phyloP scores from a whole-genome alignment of 1,139 yeast genomes.

The Candida anutae region DNA sequence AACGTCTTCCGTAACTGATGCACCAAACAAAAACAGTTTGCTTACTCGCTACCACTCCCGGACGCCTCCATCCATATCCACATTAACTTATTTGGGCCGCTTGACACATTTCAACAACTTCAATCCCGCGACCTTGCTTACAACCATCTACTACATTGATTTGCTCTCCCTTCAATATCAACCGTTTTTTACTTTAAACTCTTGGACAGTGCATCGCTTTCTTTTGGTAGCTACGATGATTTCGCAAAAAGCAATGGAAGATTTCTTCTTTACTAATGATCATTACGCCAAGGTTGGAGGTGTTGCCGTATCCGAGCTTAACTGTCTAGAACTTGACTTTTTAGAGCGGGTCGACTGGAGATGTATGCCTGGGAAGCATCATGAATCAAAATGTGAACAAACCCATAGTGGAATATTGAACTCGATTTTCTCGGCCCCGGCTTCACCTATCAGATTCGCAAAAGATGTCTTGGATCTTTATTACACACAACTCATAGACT shows the following conservation, averaged over 20 bases:
- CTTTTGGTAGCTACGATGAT: slow-evolving; percentile 85
- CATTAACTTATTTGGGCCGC: slow-evolving; percentile 68
- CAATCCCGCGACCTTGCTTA: slow-evolving; percentile 72
- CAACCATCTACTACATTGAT: slow-evolving; percentile 85
- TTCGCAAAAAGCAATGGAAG: slow-evolving; percentile 89
- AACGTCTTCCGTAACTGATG: slow-evolving; percentile 2
- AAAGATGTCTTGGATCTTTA: slow-evolving; percentile 49
- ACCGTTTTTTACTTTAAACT: slow-evolving; percentile 74
- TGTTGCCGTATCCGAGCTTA: slow-evolving; percentile 75
- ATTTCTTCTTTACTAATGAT: slow-evolving; percentile 85
- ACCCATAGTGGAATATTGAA: too few species aligned
- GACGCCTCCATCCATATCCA: slow-evolving; percentile 83
- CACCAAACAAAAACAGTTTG: slow-evolving; percentile 16
- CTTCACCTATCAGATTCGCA: slow-evolving; percentile 20
- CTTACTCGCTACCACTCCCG: slow-evolving; percentile 90
- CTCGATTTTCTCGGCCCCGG: slow-evolving; percentile 1
- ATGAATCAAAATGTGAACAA: too few species aligned
- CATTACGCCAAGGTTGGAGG: slow-evolving; percentile 98
- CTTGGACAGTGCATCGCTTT: slow-evolving; percentile 90
- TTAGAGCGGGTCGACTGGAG: slow-evolving; percentile 71
- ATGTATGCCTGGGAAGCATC: slow-evolving; percentile 34
- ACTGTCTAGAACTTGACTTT: slow-evolving; percentile 83
- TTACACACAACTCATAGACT: slow-evolving; percentile 51
- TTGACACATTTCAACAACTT: slow-evolving; percentile 77
- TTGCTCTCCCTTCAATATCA: slow-evolving; percentile 67